Evolutionary conservation across 805 yeast species (phyloP), one percentile per base, ranked within the genome.

Genomic region (Kockiozyma suomiensis): DNA sequence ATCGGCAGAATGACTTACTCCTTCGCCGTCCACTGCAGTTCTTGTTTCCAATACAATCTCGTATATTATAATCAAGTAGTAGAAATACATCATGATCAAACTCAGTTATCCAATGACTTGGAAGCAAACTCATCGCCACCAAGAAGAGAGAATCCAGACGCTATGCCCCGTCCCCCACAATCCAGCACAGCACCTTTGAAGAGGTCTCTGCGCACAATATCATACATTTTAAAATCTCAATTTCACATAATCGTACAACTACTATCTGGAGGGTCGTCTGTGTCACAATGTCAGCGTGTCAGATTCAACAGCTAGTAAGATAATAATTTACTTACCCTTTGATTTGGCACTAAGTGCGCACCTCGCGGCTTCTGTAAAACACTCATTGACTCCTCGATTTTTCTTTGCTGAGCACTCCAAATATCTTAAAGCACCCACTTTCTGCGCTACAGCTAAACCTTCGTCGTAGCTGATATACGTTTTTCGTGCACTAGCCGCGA

Each of bases 321-420:
- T 6, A 13, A 50, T 1, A 25, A 13, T 42, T 3, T 19, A 45
- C 58, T 4, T 48, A 56, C 92, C 93, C 76, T 85, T 89, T 52
- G 96, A 88, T 71, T 84, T 89, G 13, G 96, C 96, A 64, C 88
- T 86, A 67, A 93, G 80, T 1, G 97, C 98, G 70, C 96, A 92
- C 73, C 99, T 85, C 6, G 98, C 97, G 46, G 98, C 99, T 76
- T 94, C 99, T 0, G 97, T 91, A 73, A 94, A 94, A 8, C 97
- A 98, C 77, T 94, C 99, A 71, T 96, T 94, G n/a, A 94, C 99
- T 66, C 99, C 99, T 71, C 96, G 84, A 75, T 92, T 93, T 73
- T 87, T 86, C 79, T 92, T 94, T 5, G 99, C 98, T 28, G 97
- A 89, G 76, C 99, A 94, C 75, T 94, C 99, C 71, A 94, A 80